phyloP scores from a whole-genome alignment of 176 grass and related monocot species.

The Lolium multiflorum region DNA sequence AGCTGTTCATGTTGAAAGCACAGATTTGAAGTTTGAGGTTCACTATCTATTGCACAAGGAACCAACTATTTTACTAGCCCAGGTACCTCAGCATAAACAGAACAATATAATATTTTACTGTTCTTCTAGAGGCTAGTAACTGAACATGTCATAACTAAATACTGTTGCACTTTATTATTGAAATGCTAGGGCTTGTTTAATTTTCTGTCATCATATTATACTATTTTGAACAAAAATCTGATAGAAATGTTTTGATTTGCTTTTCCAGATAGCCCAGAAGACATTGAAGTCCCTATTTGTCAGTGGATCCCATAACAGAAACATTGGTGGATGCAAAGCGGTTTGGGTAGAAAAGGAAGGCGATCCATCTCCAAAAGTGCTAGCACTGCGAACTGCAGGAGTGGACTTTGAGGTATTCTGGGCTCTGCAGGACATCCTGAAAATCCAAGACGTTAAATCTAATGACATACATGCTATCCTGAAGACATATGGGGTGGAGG shows the following conservation, averaged over 20 bases:
- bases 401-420: conserved; percentile 77
- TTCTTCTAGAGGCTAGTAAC: not conserved
- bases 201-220: not conserved
- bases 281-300: conserved; percentile 66
- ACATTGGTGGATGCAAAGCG: conserved; percentile 56
- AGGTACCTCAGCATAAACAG: conserved; percentile 59
- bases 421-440: conserved; percentile 55
- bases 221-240: not conserved
- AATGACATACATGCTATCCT: conserved; percentile 79
- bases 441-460: conserved; percentile 41
- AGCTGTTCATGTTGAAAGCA: conserved; percentile 53
- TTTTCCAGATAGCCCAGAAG: conserved; percentile 80
- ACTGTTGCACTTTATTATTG: not conserved
- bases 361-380: too few relatives aligned
- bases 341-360: not conserved
- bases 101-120: not conserved
- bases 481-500: conserved; percentile 82
- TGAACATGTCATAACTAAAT: not conserved
- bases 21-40: conserved; percentile 70
- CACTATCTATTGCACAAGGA: conserved; percentile 64
- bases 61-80: conserved; percentile 83
- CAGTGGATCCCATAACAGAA: conserved; percentile 49
- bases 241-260: not conserved
- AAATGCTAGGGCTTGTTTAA: not conserved
- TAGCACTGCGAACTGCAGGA: conserved; percentile 51